Conservation (phyloP, 106 monocot genomes). For the Acanthochlamys bracteata region DNA sequence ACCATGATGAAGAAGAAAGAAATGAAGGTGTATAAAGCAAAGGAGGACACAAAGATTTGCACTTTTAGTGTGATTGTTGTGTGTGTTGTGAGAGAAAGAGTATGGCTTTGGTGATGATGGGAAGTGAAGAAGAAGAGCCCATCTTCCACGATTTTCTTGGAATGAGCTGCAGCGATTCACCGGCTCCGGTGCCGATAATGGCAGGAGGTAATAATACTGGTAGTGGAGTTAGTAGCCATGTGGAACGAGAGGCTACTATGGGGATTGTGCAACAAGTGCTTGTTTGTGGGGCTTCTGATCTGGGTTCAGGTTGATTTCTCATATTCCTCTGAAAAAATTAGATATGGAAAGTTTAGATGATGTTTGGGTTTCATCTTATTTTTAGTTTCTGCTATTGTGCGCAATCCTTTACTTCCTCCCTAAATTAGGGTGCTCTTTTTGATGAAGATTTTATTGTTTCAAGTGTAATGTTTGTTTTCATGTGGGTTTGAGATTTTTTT, state of each 20-base stretch:
- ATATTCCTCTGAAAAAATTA: slow-evolving; percentile 3
- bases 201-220: not conserved
- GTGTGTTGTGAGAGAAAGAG: not conserved
- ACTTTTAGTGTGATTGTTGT: not conserved
- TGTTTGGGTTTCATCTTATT: not conserved
- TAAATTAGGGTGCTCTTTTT: too few relatives aligned
- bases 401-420: too few relatives aligned
- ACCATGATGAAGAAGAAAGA: not conserved
- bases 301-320: slow-evolving; percentile 21
- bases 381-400: not conserved
- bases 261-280: slow-evolving; percentile 8
- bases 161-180: slow-evolving; percentile 8
- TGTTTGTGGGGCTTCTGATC: slow-evolving; percentile 19
- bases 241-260: slow-evolving; percentile 8
- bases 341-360: not conserved
- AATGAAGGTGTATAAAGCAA: not conserved
- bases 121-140: slow-evolving; percentile 18
- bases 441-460: too few relatives aligned
- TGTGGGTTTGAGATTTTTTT: too few relatives aligned
- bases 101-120: slow-evolving; percentile 30
- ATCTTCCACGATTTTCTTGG: slow-evolving; percentile 30
- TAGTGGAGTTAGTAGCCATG: slow-evolving; percentile 1
- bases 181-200: not conserved
- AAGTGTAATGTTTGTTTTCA: too few relatives aligned
- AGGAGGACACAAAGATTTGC: not conserved